Evolutionary conservation across 1,284 basidiomycete genomes (phyloP).

Genomic region (Prillingera fragicola): DNA sequence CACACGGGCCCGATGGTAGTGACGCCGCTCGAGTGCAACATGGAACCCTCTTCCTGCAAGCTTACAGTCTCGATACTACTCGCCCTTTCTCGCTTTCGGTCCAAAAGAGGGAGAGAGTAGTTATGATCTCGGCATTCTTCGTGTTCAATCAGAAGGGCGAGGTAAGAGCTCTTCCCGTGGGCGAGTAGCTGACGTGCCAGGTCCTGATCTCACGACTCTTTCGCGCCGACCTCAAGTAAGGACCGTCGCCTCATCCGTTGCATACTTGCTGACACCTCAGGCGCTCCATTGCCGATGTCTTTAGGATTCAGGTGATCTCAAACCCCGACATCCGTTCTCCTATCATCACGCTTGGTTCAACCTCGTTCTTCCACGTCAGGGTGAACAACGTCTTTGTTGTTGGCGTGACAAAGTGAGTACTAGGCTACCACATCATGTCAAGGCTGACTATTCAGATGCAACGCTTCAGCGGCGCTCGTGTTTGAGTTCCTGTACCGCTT

Average conservation of each 20-base stretch:
- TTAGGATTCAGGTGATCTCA: slow-evolving; percentile 95
- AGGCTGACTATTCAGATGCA: slow-evolving; percentile 60
- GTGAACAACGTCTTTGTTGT: slow-evolving; percentile 93
- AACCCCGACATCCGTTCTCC: slow-evolving; percentile 94
- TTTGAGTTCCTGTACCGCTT: slow-evolving; percentile 98
- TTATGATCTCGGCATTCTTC: slow-evolving; percentile 70
- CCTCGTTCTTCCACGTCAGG: slow-evolving; percentile 94
- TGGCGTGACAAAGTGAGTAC: slow-evolving; percentile 81
- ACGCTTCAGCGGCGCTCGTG: slow-evolving; percentile 93
- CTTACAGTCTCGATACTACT: not conserved
- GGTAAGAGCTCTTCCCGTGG: slow-evolving; percentile 50
- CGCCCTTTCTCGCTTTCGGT: not conserved
- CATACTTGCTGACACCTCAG: slow-evolving; percentile 52
- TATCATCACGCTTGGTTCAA: slow-evolving; percentile 94
- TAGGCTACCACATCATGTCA: not conserved
- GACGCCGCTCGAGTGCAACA: not conserved
- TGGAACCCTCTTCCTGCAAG: not conserved
- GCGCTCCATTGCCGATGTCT: slow-evolving; percentile 95
- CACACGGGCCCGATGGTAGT: not conserved
- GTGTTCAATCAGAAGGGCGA: slow-evolving; percentile 98
- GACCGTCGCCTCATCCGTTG: not conserved
- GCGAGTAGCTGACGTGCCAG: slow-evolving; percentile 48
- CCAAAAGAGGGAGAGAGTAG: slow-evolving; percentile 4
- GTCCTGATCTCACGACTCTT: slow-evolving; percentile 90
- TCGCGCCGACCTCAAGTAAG: slow-evolving; percentile 87